A percentile compares a stretch with the other conserved stretches of the same genome.
These are phyloP conservation scores for Capronia americana DNA, from an alignment of 2,329 filamentous ascomycete genomes.

Conservation along the genomic window DNA sequence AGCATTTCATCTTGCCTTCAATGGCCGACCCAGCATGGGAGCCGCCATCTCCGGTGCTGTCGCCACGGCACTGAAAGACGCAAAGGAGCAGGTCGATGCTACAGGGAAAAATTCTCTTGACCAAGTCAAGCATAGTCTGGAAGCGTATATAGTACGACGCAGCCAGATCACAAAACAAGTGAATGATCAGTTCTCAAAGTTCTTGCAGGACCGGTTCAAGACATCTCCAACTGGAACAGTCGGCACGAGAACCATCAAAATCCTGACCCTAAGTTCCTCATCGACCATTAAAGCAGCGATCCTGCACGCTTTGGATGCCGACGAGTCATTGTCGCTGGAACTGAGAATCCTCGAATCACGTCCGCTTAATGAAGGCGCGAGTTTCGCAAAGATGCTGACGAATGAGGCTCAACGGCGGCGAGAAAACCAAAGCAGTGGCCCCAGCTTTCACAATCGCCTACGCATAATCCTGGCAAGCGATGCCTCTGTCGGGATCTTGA, in stretches of 20 bases:
- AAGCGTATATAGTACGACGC: slow-evolving; percentile 40
- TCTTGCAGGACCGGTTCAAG: slow-evolving; percentile 22
- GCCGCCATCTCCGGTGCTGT: slow-evolving; percentile 63
- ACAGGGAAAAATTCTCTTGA: slow-evolving; percentile 18
- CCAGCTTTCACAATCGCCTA: slow-evolving; percentile 61
- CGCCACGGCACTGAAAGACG: slow-evolving; percentile 53
- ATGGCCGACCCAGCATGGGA: slow-evolving; percentile 70
- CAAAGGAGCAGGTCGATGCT: slow-evolving; percentile 42
- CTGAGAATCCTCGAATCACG: slow-evolving; percentile 70
- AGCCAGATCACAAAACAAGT: slow-evolving; percentile 36
- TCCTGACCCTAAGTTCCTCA: slow-evolving; percentile 68
- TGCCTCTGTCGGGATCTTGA: slow-evolving; percentile 45
- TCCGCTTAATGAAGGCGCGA: slow-evolving; percentile 69
- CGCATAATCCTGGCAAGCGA: slow-evolving; percentile 54
- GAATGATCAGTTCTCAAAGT: slow-evolving; percentile 27
- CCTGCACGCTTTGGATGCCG: slow-evolving; percentile 51
- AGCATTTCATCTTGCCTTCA: slow-evolving; percentile 69
- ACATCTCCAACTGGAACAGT: not conserved
- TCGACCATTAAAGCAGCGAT: slow-evolving; percentile 60
- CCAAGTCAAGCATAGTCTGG: slow-evolving; percentile 37
- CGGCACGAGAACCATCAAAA: slow-evolving; percentile 46
- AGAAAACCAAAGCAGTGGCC: slow-evolving; percentile 35
- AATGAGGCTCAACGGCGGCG: slow-evolving; percentile 39
- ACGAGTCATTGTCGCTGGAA: slow-evolving; percentile 45
- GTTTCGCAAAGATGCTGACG: slow-evolving; percentile 57